Conservation (phyloP, 1,139 yeast genomes). For the Scheffersomyces segobiensis region DNA sequence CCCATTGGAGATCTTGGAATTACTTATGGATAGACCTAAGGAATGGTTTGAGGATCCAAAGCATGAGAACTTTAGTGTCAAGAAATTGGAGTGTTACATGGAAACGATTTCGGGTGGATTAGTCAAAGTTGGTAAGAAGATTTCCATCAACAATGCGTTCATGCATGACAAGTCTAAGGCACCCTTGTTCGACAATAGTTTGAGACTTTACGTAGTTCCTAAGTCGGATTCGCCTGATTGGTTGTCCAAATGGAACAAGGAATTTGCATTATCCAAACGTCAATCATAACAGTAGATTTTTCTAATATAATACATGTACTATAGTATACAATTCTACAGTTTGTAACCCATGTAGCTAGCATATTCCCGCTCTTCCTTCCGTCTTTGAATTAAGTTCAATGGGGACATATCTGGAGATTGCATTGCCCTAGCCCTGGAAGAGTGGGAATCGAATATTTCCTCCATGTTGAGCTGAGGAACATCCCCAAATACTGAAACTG, state of each 20-base stretch:
- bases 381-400: slow-evolving; percentile 19
- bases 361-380: slow-evolving; percentile 50
- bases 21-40: slow-evolving; percentile 63
- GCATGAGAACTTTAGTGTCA: slow-evolving; percentile 58
- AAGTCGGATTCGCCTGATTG: slow-evolving; percentile 64
- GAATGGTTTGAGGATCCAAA: slow-evolving; percentile 70
- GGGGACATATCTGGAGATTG: slow-evolving; percentile 51
- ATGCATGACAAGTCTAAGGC: slow-evolving; percentile 63
- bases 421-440: slow-evolving; percentile 51
- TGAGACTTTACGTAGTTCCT: slow-evolving; percentile 80
- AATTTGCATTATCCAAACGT: slow-evolving; percentile 57
- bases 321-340: neutral
- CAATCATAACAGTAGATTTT: neutral
- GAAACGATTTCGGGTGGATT: slow-evolving; percentile 85
- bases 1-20: slow-evolving; percentile 55
- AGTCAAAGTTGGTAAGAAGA: slow-evolving; percentile 80
- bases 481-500: slow-evolving; percentile 76
- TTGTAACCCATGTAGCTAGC: slow-evolving; percentile 56
- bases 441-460: slow-evolving; percentile 60
- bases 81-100: slow-evolving; percentile 70
- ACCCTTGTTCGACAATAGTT: slow-evolving; percentile 76
- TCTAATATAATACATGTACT: neutral
- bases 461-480: slow-evolving; percentile 68
- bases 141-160: slow-evolving; percentile 63
- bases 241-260: slow-evolving; percentile 69